Percentiles rank a stretch among this genome's conserved stretches.
Conservation (phyloP, 2,329 filamentous ascomycete species). For the Penicillium sp. region DNA sequence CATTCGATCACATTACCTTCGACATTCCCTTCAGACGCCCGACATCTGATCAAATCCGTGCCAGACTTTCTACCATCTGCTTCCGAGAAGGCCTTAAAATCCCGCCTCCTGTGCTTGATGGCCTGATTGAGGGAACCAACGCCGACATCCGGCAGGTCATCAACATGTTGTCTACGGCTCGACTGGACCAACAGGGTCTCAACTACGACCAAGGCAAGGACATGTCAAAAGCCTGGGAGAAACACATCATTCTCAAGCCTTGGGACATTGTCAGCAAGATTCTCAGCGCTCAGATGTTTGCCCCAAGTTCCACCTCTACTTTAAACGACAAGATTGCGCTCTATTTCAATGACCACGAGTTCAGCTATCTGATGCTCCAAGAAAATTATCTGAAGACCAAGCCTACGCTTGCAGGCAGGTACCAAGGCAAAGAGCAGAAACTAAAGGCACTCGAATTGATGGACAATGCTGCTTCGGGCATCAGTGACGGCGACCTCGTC, state of each 20-base stretch:
- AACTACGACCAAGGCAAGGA: slow-evolving; percentile 82
- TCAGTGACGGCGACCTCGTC: slow-evolving; percentile 93
- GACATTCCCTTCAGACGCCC: slow-evolving; percentile 88
- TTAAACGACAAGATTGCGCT: slow-evolving; percentile 98
- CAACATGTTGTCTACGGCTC: slow-evolving; percentile 96
- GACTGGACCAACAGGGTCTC: slow-evolving; percentile 79
- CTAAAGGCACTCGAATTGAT: slow-evolving; percentile 83
- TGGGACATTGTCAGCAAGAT: slow-evolving; percentile 98
- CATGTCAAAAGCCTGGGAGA: slow-evolving; percentile 98
- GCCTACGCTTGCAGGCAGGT: slow-evolving; percentile 65
- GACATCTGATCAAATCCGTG: slow-evolving; percentile 86
- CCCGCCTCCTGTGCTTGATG: slow-evolving; percentile 79
- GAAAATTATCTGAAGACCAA: slow-evolving; percentile 92
- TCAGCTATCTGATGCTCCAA: slow-evolving; percentile 96
- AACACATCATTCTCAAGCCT: slow-evolving; percentile 92
- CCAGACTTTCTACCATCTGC: slow-evolving; percentile 91
- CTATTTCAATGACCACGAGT: slow-evolving; percentile 99
- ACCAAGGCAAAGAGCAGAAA: slow-evolving; percentile 67
- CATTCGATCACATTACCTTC: slow-evolving; percentile 82
- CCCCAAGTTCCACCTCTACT: slow-evolving; percentile 76
- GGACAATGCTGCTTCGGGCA: slow-evolving; percentile 88
- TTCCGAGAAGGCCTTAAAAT: slow-evolving; percentile 89
- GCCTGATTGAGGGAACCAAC: slow-evolving; percentile 90
- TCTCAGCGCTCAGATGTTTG: slow-evolving; percentile 82
- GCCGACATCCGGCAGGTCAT: slow-evolving; percentile 97